Base-by-base conservation (phyloP, 2,329 filamentous ascomycete species). In the Paraphaeosphaeria minitans region DNA sequence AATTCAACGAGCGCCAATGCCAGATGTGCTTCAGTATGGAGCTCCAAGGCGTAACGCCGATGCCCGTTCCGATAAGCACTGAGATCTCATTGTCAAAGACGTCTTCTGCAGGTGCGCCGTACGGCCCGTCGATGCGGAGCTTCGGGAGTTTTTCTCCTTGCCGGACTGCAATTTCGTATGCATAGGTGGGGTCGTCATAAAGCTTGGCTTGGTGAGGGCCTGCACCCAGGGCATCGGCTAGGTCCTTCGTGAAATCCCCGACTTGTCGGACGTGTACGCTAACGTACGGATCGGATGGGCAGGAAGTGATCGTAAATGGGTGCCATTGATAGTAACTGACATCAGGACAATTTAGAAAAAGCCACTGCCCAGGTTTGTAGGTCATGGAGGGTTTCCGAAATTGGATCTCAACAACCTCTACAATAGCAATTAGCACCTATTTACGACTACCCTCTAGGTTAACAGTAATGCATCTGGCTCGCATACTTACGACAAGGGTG, bases 241-340 rank as follows among this genome's bases (percentile, higher is more conserved):
- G 85, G n/a, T 89, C 87, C 61, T 88, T 87, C 13, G 95, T 99
- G 74, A 96, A 99, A 79, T 99, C 95, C 66, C 95, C 95, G 7
- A 98, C 94, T 80, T 98, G 95, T 50, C 95, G 91, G 58, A 99
- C 89, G 77, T 99, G 95, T 29, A 99, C 86, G 41, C 92, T 96
- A 66, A 98, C 87, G 73, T 98, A 98, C 0, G 92, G 91, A 70
- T 99, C 95, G 72, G 92, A 95, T 5, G 95, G 95, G 79, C 95
- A 99, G 9, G 95, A 98, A 2, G 95, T 99, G 78, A 99, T 98
- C 72, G 95, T 99, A 76, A 98, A 99, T 1, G 95, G 95, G 79
- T 99, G 95, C 95, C 95, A 99, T 81, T 99, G 93, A 73, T 92
- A 89, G 69, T 84, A 86, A 64, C 92, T 97, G 55, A 99, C 87